These are phyloP conservation scores for Coniella vitis DNA, from an alignment of 2,329 filamentous ascomycete species.

Conservation along the genomic window DNA sequence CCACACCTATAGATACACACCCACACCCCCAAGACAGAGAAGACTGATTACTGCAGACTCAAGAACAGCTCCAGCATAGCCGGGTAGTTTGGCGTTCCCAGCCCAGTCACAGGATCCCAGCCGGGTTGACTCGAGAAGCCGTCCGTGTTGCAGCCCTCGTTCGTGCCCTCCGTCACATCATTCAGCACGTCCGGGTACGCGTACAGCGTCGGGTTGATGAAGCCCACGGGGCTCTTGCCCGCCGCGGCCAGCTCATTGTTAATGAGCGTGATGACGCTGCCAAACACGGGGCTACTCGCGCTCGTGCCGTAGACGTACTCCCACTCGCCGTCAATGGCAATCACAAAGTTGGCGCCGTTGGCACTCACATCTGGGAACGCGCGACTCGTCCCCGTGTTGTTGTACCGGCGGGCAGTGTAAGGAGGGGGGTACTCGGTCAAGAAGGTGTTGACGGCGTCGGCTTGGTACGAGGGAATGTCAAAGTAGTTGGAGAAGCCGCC, in stretches of 20 bases:
- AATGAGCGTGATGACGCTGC: constrained; percentile 12
- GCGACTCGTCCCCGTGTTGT: constrained; percentile 11
- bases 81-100: constrained; percentile 23
- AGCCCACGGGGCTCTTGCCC: constrained; percentile 15
- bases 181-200: constrained; percentile 16
- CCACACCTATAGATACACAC: not conserved
- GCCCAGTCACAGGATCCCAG: constrained; percentile 24
- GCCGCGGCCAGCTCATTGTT: constrained; percentile 11
- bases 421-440: constrained; percentile 11
- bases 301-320: constrained; percentile 12
- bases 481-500: constrained; percentile 16
- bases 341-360: constrained; percentile 13
- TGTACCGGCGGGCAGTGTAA: constrained; percentile 10
- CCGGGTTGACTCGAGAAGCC: constrained; percentile 21
- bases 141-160: constrained; percentile 22
- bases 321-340: constrained; percentile 12
- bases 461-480: constrained; percentile 12
- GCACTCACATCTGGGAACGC: constrained; percentile 14
- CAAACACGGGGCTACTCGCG: constrained; percentile 11
- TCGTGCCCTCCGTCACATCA: constrained; percentile 22
- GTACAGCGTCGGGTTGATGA: constrained; percentile 13
- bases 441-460: constrained; percentile 10
- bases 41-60: constrained; percentile 15
- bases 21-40: not conserved
- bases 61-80: constrained; percentile 21